Evolutionary conservation across 805 yeast genomes (phyloP), one percentile per base, ranked within the genome.

Genomic region (Lipomyces spencermartinsiae): DNA sequence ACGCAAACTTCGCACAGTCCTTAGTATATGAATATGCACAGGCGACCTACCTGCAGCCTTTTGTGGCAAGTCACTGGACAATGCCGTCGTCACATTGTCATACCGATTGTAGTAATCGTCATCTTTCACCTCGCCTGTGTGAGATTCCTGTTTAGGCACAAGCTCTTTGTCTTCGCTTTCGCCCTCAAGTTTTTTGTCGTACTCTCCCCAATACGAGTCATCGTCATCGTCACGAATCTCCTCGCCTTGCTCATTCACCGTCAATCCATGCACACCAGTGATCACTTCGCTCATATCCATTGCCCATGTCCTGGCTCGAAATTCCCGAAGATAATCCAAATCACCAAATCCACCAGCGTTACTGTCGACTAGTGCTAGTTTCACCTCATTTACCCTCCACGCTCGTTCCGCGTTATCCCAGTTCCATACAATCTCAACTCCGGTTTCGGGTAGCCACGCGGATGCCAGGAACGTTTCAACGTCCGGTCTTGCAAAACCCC

Each of bases 101-200:
- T 70, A 73, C 22, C 67, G 64, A 16, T 19, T 43, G 39, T 70
- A 71, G 59, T 64, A 68, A 14, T 12, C 62, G 34, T 67, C 68
- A 57, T 72, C 70, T 29, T 65, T 60, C 10, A n/a, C 53, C 5
- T 35, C 58, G 9, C 10, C 39, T 5, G 34, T 59, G 8, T 25
- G 31, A 35, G 62, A 49, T 31, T 37, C 14, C 35, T 37, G 53
- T 29, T 54, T 7, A 34, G 61, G 19, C 19, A 59, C 22, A 2
- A 49, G 22, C 22, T 51, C 14, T 49, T 67, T 58, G n/a, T 58
- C 43, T 61, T 61, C 37, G 58, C 51, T 10, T 34, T 58, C 64
- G 6, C 25, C 56, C 8, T 77, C 78, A 54, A 66, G 73, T 9
- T 56, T 73, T 22, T 43, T 37, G n/a, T 60, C 70, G 55, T 72